Conservation (phyloP, 73 alveolate genomes). For the Paramecium tetraurelia region DNA sequence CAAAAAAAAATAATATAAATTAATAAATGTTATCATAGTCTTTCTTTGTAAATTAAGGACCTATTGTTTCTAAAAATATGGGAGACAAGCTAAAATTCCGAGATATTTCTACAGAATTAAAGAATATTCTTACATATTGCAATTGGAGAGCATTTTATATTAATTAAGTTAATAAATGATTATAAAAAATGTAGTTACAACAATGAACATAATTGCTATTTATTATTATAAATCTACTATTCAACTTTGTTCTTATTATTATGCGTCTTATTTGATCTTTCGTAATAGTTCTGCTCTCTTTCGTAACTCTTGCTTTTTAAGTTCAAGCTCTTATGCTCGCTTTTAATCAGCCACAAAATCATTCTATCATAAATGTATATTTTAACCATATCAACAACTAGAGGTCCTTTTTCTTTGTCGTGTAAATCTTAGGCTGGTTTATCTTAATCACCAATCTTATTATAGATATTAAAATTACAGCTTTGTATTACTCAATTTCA, state of each 20-base stretch:
- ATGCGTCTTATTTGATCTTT: neutral
- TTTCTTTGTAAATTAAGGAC: too few species aligned
- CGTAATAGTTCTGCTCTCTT: constrained; percentile 31
- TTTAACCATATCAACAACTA: neutral
- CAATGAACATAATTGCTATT: neutral
- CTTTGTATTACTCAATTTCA: constrained; percentile 43
- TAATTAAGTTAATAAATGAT: neutral
- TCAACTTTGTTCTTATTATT: neutral
- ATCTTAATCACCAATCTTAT: neutral
- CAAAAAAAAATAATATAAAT: neutral
- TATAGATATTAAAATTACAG: neutral
- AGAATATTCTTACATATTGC: too few species aligned
- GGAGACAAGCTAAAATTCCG: neutral
- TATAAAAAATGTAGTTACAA: neutral
- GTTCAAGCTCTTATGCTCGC: neutral
- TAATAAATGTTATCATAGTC: neutral
- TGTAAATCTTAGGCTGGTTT: neutral
- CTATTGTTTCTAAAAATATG: neutral
- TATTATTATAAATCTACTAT: neutral
- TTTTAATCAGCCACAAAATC: constrained; percentile 12
- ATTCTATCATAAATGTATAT: neutral
- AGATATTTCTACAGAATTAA: too few species aligned
- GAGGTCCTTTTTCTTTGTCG: neutral
- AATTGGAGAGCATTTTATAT: neutral
- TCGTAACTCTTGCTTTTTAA: neutral